Base-by-base conservation (phyloP, 2,329 filamentous ascomycete species). In the Rhynchosporium agropyri region DNA sequence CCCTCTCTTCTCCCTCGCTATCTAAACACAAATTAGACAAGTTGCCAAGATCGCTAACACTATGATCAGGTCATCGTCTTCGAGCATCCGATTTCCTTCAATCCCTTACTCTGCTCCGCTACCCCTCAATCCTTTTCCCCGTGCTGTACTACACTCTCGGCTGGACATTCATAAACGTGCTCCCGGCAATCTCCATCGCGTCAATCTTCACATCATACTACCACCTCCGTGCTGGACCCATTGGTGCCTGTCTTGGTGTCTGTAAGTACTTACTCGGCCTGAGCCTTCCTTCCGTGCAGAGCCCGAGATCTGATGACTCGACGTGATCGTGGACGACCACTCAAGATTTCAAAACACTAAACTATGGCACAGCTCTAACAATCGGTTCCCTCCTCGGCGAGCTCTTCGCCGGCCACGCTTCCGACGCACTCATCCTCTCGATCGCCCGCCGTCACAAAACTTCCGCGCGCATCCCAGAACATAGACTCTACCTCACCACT, bases 131-230 rank as follows among this genome's bases (percentile, higher is more conserved):
- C 50, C 8, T 67, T 31, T 68, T 73, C 55, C 68, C 71, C 3
- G 71, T 71, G 59, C 71, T 66, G 64, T 73, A 73, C 53, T 73
- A 73, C 50, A 69, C 63, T n/a, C 69, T 65, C 65, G 60, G 64
- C 20, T 73, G 71, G 71, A 70, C 70, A 3, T 72, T 73, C 46
- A 69, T 70, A 42, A 73, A 73, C 20, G 68, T 73, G 10, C 58
- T 73, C 51, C 71, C 71, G 12, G 71, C 71, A 26, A 65, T 73
- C 33, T 62, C 65, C 0, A 36, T 73, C 12, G 70, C 71, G 1
- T 65, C 61, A 26, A 69, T 72, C 10, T 72, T 72, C 54, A 72
- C 71, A 1, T 40, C 65, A 13, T 70, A 67, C 45, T 73, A 72
- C 55, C 3, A 63, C 20, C 58, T 73, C 8, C 63, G 65, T 10